Base-by-base conservation (phyloP, 352 stramenopile species). In the Phytophthora palmivora region DNA sequence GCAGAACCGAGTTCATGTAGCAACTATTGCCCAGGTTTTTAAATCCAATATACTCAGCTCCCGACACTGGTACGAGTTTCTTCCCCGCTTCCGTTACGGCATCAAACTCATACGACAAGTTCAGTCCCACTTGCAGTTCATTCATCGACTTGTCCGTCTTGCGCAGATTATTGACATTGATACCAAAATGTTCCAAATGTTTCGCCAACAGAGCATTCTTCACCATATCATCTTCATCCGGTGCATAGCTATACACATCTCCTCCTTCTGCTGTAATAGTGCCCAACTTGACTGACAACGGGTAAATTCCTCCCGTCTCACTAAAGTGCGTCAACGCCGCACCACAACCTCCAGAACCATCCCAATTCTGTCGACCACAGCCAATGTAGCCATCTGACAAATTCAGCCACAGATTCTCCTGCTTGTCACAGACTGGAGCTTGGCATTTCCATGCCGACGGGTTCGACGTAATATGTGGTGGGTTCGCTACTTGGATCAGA, bases 21-120 rank as follows among this genome's bases (percentile, higher is more conserved):
- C 98, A 99, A 28, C 92, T 98, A 76, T 99, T 99, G 5, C 98
- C 98, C n/a, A 99, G 67, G 79, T 99, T 99, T 73, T 96, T 96
- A 36, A 99, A 94, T 3, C 98, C 98, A 42, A 99, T 93, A 41
- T 92, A 88, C 11, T 94, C 96, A 5, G 95, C 81, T 21, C 97
- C 97, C 1, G 86, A 88, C 6, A 99, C 81, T 0, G 94, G 81
- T 16, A 91, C 69, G 2, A 99, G 86, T 54, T 97, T 89, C 52
- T 95, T 92, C 9, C 97, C 97, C 14, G 88, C 89, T 75, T 99
- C 97, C n/a, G 96, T 98, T 53, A 99, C 99, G 3, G 91, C 91
- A 64, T 98, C 94, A 78, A 99, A 99, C 67, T 98, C 97, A 78
- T 99, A 99, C 19, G 88, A 98, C 50, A 97, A 91, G 84, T 99